Conservation (phyloP, 768 basidiomycete genomes). For the Termitomyces eurrhizus region DNA sequence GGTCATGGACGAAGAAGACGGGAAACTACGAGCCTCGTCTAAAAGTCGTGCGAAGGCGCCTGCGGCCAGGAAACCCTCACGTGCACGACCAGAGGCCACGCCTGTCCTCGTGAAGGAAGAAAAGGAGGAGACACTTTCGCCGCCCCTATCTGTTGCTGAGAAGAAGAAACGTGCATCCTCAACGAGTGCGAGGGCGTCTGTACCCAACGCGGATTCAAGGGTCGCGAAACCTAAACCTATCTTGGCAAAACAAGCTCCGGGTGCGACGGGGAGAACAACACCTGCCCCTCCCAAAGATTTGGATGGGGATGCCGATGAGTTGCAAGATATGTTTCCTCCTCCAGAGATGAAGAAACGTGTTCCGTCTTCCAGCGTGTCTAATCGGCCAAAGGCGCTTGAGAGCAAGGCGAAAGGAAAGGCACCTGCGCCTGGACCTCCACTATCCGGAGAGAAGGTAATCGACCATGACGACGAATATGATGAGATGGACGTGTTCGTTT, state of each 20-base stretch:
- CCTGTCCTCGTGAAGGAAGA: slow-evolving; percentile 14
- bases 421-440: background rate
- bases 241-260: background rate
- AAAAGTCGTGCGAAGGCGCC: slow-evolving; percentile 12
- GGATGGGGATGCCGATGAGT: slow-evolving; percentile 1
- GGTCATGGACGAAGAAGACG: slow-evolving; percentile 8
- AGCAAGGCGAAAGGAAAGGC: slow-evolving; percentile 1
- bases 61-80: slow-evolving; percentile 15
- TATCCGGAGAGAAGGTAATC: background rate
- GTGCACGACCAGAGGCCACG: slow-evolving; percentile 19
- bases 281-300: background rate
- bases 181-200: background rate
- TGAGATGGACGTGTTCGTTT: slow-evolving; percentile 2
- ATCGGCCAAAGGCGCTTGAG: background rate
- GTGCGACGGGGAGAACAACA: slow-evolving; percentile 9
- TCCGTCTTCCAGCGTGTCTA: background rate
- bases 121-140: slow-evolving; percentile 13
- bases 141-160: slow-evolving; percentile 1
- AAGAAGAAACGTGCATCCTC: background rate
- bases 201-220: background rate
- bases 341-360: background rate
- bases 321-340: background rate
- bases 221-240: background rate
- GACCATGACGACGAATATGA: background rate
- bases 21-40: slow-evolving; percentile 8